Conservation (phyloP, 2,329 filamentous ascomycete species). For the Phoma herbarum region DNA sequence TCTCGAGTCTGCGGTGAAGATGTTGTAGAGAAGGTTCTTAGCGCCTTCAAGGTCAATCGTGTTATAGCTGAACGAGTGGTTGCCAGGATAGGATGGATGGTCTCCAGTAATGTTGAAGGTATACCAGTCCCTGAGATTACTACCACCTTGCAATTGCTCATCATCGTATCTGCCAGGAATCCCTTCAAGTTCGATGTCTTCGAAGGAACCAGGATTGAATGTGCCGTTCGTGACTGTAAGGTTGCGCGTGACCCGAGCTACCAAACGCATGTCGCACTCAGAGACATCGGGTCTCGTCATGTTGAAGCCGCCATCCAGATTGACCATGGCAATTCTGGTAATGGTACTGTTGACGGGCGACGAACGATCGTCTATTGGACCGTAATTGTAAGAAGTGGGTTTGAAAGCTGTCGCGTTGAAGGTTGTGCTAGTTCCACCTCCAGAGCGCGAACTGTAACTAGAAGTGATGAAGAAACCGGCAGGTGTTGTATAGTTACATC, state of each 20-base stretch:
- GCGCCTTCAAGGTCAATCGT: not conserved
- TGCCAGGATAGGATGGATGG: conserved; percentile 3
- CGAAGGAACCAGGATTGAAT: not conserved
- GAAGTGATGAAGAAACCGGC: not conserved
- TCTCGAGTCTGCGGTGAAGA: not conserved
- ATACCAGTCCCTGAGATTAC: not conserved
- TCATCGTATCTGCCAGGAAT: not conserved
- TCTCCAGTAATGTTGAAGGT: conserved; percentile 6
- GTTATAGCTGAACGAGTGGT: conserved; percentile 3
- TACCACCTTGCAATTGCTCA: not conserved
- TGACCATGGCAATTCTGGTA: not conserved
- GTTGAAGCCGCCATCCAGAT: not conserved
- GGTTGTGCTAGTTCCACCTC: not conserved
- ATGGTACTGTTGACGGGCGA: conserved; percentile 4
- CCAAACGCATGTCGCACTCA: conserved; percentile 8
- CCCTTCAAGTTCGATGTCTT: not conserved
- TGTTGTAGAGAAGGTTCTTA: not conserved
- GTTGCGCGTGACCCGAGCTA: not conserved
- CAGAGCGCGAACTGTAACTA: not conserved
- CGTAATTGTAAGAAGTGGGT: not conserved
- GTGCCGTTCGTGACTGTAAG: conserved; percentile 4
- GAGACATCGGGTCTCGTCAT: not conserved
- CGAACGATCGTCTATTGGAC: not conserved
- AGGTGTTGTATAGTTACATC: conserved; percentile 2
- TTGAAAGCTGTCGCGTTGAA: conserved; percentile 4